Evolutionary conservation across 176 grass and related monocot species (phyloP).

Genomic region (Eleusine indica): DNA sequence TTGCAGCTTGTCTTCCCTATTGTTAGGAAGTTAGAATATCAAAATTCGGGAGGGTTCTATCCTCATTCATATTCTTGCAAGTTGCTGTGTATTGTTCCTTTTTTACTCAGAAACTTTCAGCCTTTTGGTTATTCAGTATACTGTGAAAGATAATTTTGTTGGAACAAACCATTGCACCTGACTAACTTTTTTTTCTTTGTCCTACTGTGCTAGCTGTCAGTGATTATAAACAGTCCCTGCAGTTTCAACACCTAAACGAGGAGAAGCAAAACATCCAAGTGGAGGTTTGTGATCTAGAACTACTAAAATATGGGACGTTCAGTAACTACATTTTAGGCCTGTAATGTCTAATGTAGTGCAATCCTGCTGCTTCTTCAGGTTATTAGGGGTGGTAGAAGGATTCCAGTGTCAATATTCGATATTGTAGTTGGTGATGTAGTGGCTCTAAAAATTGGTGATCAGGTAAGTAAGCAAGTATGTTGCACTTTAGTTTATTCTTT

Average conservation of each 20-base stretch:
- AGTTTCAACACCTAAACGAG: slow-evolving; percentile 92
- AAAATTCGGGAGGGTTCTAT: slow-evolving; percentile 7
- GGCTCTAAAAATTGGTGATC: slow-evolving; percentile 96
- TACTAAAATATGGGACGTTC: slow-evolving; percentile 11
- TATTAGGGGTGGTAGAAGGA: slow-evolving; percentile 82
- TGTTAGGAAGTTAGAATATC: background rate
- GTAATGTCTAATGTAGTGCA: slow-evolving; percentile 33
- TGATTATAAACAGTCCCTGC: slow-evolving; percentile 88
- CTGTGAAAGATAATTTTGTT: background rate
- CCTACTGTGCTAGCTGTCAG: slow-evolving; percentile 65
- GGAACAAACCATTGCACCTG: slow-evolving; percentile 9
- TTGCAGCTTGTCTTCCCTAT: background rate
- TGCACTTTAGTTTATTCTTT: slow-evolving; percentile 33
- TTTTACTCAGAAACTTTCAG: background rate
- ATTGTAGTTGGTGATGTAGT: slow-evolving; percentile 93
- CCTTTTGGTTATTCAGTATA: background rate
- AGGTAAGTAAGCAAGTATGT: slow-evolving; percentile 54
- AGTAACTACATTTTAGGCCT: slow-evolving; percentile 25
- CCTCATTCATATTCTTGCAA: slow-evolving; percentile 8
- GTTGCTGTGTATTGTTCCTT: slow-evolving; percentile 5
- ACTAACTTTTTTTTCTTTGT: slow-evolving; percentile 23
- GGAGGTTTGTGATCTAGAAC: slow-evolving; percentile 59
- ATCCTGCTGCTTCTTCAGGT: slow-evolving; percentile 57
- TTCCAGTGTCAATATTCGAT: slow-evolving; percentile 86
- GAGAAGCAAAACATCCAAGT: slow-evolving; percentile 96